Evolutionary conservation across 805 yeast species (phyloP), one percentile per base, ranked within the genome.

Genomic region (Candida vaughaniae): DNA sequence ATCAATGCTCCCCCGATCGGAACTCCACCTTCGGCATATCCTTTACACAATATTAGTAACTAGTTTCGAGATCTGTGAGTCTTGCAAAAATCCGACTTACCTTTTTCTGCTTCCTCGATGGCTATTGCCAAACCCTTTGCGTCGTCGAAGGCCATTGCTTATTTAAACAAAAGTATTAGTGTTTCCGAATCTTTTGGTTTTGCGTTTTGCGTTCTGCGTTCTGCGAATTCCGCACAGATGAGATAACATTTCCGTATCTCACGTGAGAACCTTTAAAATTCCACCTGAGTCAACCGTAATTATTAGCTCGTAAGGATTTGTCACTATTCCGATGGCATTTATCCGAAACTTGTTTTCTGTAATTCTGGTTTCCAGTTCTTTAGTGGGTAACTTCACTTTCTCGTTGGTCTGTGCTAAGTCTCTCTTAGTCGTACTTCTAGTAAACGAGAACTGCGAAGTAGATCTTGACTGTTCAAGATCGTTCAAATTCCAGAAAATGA

Each of bases 1-100:
- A 87, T 73, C 36, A 86, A 67, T 25, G 82, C 84, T 4, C 89
- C 91, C 9, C 95, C 84, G 42, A 88, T 88, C 3, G 96, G 96
- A 17, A 89, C 81, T 32, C 96, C 97, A n/a, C 95, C 95, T 62
- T 89, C 95, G 4, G 62, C 67, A 51, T 71, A 76, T 32, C 90
- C 85, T 79, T 14, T 14, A 15, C 28, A 15, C 23, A 4, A 39
- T n/a, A n/a, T 41, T 38, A 41, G 43, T 36, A 35, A 14, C 18
- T 7, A 16, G 25, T 17, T 16, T 12, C 12, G 8, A 20, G 14
- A 12, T 9, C 30, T n/a, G n/a, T n/a, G n/a, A n/a, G n/a, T n/a
- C n/a, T n/a, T n/a, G n/a, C n/a, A n/a, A n/a, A n/a, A n/a, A n/a
- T n/a, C n/a, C n/a, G n/a, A 45, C 77, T 23, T 50, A 64, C 88